phyloP scores from a whole-genome alignment of 2,329 filamentous ascomycete species.

The Fusarium beomiforme region DNA sequence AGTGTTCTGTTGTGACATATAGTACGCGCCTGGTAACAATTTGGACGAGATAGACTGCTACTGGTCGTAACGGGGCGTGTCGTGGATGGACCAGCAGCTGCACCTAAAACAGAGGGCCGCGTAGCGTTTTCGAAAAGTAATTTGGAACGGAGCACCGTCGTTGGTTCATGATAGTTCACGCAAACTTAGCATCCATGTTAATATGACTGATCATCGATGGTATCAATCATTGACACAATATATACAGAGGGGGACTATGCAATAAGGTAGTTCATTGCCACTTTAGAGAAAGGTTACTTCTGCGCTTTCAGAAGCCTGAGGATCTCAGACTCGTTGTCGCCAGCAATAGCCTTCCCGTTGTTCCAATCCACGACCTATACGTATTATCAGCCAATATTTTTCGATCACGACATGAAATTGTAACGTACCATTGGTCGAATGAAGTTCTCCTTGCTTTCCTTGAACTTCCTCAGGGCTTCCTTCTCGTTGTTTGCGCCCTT shows the following conservation, averaged over 20 bases:
- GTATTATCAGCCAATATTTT: constrained; percentile 5
- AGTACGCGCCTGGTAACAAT: background rate
- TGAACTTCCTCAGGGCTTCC: constrained; percentile 84
- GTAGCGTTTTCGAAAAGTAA: too few species aligned
- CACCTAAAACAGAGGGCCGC: background rate
- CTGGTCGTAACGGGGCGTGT: background rate
- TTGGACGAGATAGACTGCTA: background rate
- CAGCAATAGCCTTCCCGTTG: constrained; percentile 82
- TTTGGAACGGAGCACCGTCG: background rate
- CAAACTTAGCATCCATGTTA: background rate
- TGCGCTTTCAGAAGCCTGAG: constrained; percentile 77
- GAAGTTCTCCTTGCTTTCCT: constrained; percentile 74
- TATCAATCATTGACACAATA: constrained; percentile 3
- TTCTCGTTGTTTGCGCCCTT: constrained; percentile 76
- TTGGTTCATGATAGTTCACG: background rate
- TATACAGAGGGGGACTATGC: constrained; percentile 24
- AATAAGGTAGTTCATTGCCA: constrained; percentile 30
- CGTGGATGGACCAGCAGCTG: too few species aligned
- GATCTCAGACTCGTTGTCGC: constrained; percentile 89
- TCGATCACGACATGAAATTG: background rate
- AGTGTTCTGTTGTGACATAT: background rate
- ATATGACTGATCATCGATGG: constrained; percentile 11
- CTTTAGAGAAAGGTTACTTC: constrained; percentile 43
- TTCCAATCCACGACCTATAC: constrained; percentile 85
- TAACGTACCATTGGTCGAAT: constrained; percentile 77